phyloP scores from a whole-genome alignment of 257 asterid species.

The Fraxinus excelsior region DNA sequence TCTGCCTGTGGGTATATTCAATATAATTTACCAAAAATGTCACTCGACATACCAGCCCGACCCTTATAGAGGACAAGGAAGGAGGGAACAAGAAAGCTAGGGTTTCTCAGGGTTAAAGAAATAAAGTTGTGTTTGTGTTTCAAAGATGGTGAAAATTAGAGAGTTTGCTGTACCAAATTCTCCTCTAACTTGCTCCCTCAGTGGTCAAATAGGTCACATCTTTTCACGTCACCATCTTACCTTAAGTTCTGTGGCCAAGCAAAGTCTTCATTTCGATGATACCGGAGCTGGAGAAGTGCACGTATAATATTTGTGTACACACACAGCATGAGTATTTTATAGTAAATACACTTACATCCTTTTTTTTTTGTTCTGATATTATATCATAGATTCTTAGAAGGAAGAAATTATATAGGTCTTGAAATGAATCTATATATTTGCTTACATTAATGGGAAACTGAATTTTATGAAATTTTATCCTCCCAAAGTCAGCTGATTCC shows the following conservation, averaged over 20 bases:
- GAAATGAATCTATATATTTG: background rate
- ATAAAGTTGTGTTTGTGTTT: background rate
- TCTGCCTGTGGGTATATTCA: no score
- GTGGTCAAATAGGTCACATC: slow-evolving; percentile 43
- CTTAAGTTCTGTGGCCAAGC: slow-evolving; percentile 25
- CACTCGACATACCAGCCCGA: no score
- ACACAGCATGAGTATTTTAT: background rate
- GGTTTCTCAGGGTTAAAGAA: slow-evolving; percentile 22
- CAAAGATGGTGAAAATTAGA: slow-evolving; percentile 50
- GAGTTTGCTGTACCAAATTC: slow-evolving; percentile 75
- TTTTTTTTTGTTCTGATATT: background rate
- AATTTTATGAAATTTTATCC: background rate
- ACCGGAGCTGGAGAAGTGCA: slow-evolving; percentile 19
- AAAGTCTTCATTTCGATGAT: slow-evolving; percentile 37
- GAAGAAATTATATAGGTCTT: background rate
- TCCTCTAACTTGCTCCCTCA: slow-evolving; percentile 42
- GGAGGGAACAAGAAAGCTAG: slow-evolving; percentile 11
- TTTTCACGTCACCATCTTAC: slow-evolving; percentile 30
- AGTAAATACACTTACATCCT: background rate
- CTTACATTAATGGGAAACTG: background rate
- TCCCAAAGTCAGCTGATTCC: background rate
- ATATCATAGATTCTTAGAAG: background rate
- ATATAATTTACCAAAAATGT: no score
- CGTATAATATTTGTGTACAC: background rate
- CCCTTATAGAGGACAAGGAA: slow-evolving; percentile 1